These are phyloP conservation scores for Centaurea solstitialis DNA, from an alignment of 129 eudicot genomes.

Conservation along the genomic window DNA sequence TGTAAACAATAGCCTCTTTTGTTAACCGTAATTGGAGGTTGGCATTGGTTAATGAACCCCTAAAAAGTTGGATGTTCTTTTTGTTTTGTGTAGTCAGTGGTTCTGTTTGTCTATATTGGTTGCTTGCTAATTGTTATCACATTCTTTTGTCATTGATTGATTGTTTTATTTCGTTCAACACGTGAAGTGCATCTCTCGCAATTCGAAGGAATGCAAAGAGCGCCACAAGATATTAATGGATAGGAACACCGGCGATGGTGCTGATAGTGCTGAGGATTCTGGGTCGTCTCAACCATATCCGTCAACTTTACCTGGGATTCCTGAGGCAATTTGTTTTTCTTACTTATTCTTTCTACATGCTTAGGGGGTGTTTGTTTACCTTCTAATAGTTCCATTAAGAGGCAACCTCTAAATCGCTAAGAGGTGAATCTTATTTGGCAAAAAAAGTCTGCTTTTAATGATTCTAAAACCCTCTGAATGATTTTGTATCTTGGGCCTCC, in stretches of 20 bases:
- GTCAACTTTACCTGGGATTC: conserved; percentile 93
- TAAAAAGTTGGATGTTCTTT: background rate
- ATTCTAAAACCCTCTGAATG: too few species aligned
- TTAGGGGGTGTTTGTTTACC: background rate
- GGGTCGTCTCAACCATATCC: conserved; percentile 93
- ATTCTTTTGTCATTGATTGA: background rate
- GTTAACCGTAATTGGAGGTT: background rate
- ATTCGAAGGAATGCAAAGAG: conserved; percentile 86
- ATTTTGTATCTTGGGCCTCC: too few species aligned
- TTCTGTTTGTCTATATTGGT: background rate
- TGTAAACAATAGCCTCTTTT: background rate
- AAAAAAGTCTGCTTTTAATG: too few species aligned
- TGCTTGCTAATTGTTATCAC: background rate
- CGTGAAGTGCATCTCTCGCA: conserved; percentile 73
- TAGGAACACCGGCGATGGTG: conserved; percentile 73
- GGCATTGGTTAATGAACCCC: background rate
- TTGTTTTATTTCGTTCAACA: conserved; percentile 6
- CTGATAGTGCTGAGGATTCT: conserved; percentile 96
- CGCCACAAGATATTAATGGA: conserved; percentile 79
- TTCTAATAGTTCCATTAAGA: too few species aligned
- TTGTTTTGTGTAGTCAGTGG: background rate
- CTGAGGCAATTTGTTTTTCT: conserved; percentile 52
- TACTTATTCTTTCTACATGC: conserved; percentile 12
- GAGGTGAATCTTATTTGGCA: too few species aligned
- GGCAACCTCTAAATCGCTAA: too few species aligned